Conservation (phyloP, 805 yeast species). For the Starmera amethionina region DNA sequence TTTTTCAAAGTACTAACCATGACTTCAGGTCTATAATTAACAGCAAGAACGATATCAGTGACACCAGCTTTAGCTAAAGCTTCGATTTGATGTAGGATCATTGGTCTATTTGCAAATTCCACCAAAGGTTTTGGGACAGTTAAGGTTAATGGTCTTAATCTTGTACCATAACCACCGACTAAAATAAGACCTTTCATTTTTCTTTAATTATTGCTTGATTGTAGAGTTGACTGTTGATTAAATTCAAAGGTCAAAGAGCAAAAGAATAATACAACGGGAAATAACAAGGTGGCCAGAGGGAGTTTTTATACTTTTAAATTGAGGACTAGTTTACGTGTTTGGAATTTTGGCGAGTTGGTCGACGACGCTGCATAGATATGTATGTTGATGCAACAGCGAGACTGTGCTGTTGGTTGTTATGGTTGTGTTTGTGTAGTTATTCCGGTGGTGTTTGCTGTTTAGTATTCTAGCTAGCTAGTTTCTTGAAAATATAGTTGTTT, state of each 20-base stretch:
- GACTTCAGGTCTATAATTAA: conserved; percentile 98
- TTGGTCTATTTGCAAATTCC: conserved; percentile 98
- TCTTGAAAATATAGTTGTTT: too few relatives aligned
- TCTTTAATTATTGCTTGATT: background rate
- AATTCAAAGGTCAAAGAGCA: conserved; percentile 1
- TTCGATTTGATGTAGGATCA: conserved; percentile 98
- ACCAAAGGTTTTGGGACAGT: conserved; percentile 95
- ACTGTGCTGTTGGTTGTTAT: too few relatives aligned
- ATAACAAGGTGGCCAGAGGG: too few relatives aligned
- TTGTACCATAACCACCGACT: conserved; percentile 99
- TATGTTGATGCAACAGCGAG: too few relatives aligned
- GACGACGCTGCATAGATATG: too few relatives aligned
- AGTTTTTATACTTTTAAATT: too few relatives aligned
- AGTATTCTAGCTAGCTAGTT: too few relatives aligned
- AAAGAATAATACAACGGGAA: background rate
- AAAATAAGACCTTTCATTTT: conserved; percentile 92
- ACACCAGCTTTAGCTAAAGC: conserved; percentile 98
- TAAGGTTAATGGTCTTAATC: conserved; percentile 96
- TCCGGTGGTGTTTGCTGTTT: too few relatives aligned
- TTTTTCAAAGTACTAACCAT: conserved; percentile 93
- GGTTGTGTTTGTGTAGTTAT: too few relatives aligned
- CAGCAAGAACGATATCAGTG: conserved; percentile 96
- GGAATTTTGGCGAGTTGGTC: too few relatives aligned
- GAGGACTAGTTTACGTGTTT: too few relatives aligned
- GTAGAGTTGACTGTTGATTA: background rate